These are phyloP conservation scores for Neurospora sp. DNA, from an alignment of 495 filamentous ascomycete species.

Conservation along the genomic window DNA sequence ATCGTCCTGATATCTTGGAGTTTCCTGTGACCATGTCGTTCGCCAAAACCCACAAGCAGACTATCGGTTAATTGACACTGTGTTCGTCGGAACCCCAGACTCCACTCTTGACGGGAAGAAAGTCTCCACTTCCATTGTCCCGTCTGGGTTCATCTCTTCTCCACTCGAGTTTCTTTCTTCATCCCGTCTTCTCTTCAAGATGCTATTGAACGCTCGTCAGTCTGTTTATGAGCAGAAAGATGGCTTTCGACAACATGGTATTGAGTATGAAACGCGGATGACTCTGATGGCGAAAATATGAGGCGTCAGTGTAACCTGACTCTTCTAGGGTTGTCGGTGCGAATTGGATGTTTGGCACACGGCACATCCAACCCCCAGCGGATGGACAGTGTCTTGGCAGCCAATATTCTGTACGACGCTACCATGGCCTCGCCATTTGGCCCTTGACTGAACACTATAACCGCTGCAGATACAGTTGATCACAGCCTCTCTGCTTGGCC, in stretches of 20 bases:
- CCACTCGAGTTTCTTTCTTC: neutral
- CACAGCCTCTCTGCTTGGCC: neutral
- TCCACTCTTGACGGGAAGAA: neutral
- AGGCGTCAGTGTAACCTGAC: neutral
- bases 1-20: neutral
- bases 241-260: neutral
- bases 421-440: neutral
- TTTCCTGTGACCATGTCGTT: neutral
- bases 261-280: neutral
- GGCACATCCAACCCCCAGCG: neutral
- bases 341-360: neutral
- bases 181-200: neutral
- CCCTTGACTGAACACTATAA: neutral
- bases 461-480: neutral
- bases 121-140: neutral
- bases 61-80: neutral
- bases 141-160: neutral
- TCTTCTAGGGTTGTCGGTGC: neutral
- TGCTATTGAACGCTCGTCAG: neutral
- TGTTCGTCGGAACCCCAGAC: neutral
- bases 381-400: neutral
- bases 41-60: neutral
- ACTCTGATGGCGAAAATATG: neutral
- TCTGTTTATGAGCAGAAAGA: neutral
- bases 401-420: neutral